Evolutionary conservation across 2,329 filamentous ascomycete genomes (phyloP), one percentile per base, ranked within the genome.

Genomic region (Aspergillus puulaauensis): DNA sequence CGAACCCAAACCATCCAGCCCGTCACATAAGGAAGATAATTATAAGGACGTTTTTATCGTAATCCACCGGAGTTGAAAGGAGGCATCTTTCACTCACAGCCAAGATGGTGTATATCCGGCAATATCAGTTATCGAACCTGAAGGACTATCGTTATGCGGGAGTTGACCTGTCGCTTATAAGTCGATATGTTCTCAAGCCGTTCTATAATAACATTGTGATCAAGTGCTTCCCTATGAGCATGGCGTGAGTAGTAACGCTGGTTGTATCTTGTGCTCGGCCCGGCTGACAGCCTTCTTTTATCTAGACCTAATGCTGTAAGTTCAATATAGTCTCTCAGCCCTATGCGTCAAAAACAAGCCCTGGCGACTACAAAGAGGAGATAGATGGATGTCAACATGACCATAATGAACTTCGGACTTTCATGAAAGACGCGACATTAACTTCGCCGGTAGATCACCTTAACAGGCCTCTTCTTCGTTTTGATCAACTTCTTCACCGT

Each of bases 121-220:
- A 96, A 77, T 87, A 93, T 71, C 88, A 91, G 78, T 88, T 99
- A 62, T 87, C 89, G 40, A 91, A 90, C 73, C 86, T 99, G 68
- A 90, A 90, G 76, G 85, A 93, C 77, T 99, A 99, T 86, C 95
- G 96, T 78, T 99, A 99, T 83, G 91, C 90, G 41, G 86, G 86
- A 57, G 90, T 98, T 69, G 95, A 99, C 77, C 90, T 90, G 75
- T 96, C 92, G 59, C 81, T 97, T 61, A 82, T 91, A 41, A 97
- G 93, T 64, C 90, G 89, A 75, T 98, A 97, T 80, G 85, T 99
- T 64, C 81, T 99, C 69, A 98, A 99, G 82, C 95, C 95, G 7
- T 99, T 98, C 79, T 99, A 98, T 82, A 96, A 87, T 70, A 88
- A 96, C 78, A 83, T 95, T 65, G 93, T 96, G 70, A 96, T 99